A percentile compares a stretch with the other conserved stretches of the same genome.
These are phyloP conservation scores for Suhomyces bolitotheri DNA, from an alignment of 1,139 yeast species.

Conservation along the genomic window DNA sequence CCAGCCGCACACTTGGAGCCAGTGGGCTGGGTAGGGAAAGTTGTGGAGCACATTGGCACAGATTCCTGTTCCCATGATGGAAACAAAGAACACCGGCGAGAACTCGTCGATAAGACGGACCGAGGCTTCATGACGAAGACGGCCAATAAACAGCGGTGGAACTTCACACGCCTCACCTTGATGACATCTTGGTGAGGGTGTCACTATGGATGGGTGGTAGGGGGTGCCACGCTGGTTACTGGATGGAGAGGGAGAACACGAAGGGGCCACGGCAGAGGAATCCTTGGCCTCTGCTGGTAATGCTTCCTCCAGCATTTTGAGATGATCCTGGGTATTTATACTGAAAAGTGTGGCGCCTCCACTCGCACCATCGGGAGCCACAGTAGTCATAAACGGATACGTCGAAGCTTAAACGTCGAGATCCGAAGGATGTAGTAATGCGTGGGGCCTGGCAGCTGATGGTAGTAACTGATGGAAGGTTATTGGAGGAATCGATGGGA, in stretches of 20 bases:
- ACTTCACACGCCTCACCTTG: too few relatives aligned
- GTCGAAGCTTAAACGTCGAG: neutral
- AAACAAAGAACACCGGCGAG: slow-evolving; percentile 64
- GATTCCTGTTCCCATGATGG: slow-evolving; percentile 86
- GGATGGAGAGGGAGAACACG: too few relatives aligned
- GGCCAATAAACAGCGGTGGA: too few relatives aligned
- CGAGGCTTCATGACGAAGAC: slow-evolving; percentile 6
- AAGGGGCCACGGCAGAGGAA: neutral
- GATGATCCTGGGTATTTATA: slow-evolving; percentile 2
- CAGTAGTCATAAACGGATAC: slow-evolving; percentile 3
- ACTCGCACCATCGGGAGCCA: slow-evolving; percentile 1
- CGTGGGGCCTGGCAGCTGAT: neutral
- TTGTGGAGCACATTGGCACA: slow-evolving; percentile 56
- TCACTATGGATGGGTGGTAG: too few relatives aligned
- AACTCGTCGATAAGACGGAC: slow-evolving; percentile 31
- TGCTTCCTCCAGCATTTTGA: neutral
- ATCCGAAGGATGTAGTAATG: neutral
- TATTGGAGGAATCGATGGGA: too few relatives aligned
- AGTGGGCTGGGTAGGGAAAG: slow-evolving; percentile 63
- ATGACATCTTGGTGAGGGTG: too few relatives aligned
- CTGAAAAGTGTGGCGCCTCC: slow-evolving; percentile 1
- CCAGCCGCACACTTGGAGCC: slow-evolving; percentile 61
- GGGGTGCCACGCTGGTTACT: too few relatives aligned
- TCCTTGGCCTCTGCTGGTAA: neutral
- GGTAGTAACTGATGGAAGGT: neutral